These are phyloP conservation scores for Penicillium sp. DNA, from an alignment of 2,329 filamentous ascomycete species.

Conservation along the genomic window DNA sequence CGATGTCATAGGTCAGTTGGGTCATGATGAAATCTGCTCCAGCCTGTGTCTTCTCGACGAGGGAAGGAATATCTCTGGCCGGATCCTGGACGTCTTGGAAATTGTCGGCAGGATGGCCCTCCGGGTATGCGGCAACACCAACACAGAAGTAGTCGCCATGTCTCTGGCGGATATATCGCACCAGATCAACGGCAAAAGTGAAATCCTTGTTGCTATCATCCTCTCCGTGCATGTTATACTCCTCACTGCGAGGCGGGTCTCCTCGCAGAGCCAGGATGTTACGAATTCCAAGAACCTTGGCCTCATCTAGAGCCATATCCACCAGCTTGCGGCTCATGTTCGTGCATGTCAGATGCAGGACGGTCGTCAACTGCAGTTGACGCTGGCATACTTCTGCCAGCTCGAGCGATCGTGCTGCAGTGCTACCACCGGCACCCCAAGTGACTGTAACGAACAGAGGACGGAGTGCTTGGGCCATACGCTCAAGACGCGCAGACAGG, in stretches of 20 bases:
- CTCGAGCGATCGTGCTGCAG: conserved; percentile 84
- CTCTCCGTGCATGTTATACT: conserved; percentile 69
- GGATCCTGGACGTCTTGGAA: conserved; percentile 74
- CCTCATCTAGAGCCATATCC: conserved; percentile 85
- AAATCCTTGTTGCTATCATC: conserved; percentile 72
- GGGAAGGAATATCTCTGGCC: conserved; percentile 70
- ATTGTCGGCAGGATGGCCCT: conserved; percentile 89
- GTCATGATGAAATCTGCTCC: conserved; percentile 99
- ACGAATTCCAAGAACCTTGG: conserved; percentile 82
- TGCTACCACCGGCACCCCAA: conserved; percentile 95
- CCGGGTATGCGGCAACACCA: conserved; percentile 90
- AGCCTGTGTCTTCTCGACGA: conserved; percentile 85
- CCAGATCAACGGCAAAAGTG: conserved; percentile 82
- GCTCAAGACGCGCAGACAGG: conserved; percentile 84
- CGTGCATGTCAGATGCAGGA: conserved; percentile 93
- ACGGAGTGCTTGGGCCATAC: conserved; percentile 87
- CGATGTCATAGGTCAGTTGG: conserved; percentile 89
- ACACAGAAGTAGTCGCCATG: conserved; percentile 96
- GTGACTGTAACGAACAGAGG: conserved; percentile 96
- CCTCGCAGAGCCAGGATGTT: conserved; percentile 92
- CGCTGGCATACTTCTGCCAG: conserved; percentile 93
- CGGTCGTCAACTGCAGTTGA: conserved; percentile 87
- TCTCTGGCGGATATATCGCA: conserved; percentile 78
- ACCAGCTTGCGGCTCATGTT: conserved; percentile 89
- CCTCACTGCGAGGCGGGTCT: conserved; percentile 83